A percentile compares a stretch with the other conserved stretches of the same genome.
phyloP scores from a whole-genome alignment of 768 basidiomycete species.

The Kwoniella sp. region DNA sequence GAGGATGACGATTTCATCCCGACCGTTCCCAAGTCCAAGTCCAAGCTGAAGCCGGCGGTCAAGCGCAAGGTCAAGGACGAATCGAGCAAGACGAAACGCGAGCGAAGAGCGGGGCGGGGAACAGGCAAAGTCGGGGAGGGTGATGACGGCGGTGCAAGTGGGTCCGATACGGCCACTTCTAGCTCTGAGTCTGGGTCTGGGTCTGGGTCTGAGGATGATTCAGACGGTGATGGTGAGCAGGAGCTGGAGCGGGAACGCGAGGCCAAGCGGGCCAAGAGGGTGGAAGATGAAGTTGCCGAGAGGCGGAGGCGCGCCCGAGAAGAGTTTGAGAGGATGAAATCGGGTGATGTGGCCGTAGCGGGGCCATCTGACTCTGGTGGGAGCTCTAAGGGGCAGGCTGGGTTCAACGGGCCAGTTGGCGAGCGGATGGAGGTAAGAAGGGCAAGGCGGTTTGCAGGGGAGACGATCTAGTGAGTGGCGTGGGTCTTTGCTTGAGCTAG shows the following conservation, averaged over 20 bases:
- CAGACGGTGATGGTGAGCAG: constrained; percentile 11
- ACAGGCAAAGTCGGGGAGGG: too few species aligned
- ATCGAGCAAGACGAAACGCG: background rate
- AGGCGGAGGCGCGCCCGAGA: constrained; percentile 23
- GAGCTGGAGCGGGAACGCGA: constrained; percentile 6
- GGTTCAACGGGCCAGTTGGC: too few species aligned
- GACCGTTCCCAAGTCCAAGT: constrained; percentile 12
- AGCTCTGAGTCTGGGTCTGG: constrained; percentile 6
- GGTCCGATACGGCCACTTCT: constrained; percentile 4
- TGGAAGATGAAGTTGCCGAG: constrained; percentile 18
- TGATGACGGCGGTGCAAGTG: too few species aligned
- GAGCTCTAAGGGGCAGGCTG: too few species aligned
- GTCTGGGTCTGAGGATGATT: background rate
- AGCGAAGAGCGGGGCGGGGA: too few species aligned
- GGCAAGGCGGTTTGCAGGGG: constrained; percentile 41
- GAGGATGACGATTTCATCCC: constrained; percentile 38
- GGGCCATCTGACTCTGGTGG: too few species aligned
- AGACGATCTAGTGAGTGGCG: constrained; percentile 37
- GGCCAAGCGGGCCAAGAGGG: constrained; percentile 14
- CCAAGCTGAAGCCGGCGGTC: too few species aligned
- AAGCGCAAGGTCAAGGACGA: constrained; percentile 5
- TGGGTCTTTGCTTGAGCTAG: background rate
- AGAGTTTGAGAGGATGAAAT: constrained; percentile 26
- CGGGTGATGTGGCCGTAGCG: too few species aligned
- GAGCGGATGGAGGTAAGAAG: constrained; percentile 36